A percentile compares a stretch with the other conserved stretches of the same genome.
phyloP scores from a whole-genome alignment of 2,329 filamentous ascomycete genomes.

The Fusarium nodosum region DNA sequence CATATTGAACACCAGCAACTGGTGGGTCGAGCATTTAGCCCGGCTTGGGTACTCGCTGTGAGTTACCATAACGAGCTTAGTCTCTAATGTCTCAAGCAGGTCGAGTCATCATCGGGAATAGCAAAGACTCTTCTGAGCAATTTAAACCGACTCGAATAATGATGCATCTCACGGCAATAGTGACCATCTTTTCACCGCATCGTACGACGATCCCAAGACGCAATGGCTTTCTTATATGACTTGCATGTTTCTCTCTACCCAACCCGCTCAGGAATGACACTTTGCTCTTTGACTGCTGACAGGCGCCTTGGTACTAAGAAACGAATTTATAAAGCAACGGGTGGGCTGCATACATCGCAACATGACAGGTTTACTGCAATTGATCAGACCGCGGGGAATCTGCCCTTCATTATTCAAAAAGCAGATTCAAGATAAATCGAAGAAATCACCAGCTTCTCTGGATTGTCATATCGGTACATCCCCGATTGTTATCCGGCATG shows the following conservation, averaged over 20 bases:
- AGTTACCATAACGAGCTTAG: neutral
- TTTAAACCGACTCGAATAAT: slow-evolving; percentile 3
- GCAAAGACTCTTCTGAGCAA: slow-evolving; percentile 20
- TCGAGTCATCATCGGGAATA: neutral
- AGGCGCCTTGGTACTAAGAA: neutral
- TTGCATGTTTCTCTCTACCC: neutral
- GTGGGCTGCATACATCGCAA: neutral
- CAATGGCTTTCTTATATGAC: neutral
- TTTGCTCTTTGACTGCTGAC: too few relatives aligned
- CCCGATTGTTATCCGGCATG: slow-evolving; percentile 16
- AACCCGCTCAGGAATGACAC: neutral
- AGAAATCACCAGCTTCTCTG: neutral
- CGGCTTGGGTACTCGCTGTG: neutral
- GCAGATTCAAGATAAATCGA: neutral
- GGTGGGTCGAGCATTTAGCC: neutral
- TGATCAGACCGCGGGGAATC: slow-evolving; percentile 22
- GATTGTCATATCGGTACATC: slow-evolving; percentile 25
- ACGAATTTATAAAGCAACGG: neutral
- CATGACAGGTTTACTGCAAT: slow-evolving; percentile 22
- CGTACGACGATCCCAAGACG: neutral
- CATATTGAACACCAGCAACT: neutral
- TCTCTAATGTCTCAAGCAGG: accelerated
- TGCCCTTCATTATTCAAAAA: neutral
- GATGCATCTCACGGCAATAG: neutral
- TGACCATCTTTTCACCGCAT: neutral